A percentile compares a stretch with the other conserved stretches of the same genome.
phyloP scores from a whole-genome alignment of 768 basidiomycete genomes.

The Pholiota molesta region DNA sequence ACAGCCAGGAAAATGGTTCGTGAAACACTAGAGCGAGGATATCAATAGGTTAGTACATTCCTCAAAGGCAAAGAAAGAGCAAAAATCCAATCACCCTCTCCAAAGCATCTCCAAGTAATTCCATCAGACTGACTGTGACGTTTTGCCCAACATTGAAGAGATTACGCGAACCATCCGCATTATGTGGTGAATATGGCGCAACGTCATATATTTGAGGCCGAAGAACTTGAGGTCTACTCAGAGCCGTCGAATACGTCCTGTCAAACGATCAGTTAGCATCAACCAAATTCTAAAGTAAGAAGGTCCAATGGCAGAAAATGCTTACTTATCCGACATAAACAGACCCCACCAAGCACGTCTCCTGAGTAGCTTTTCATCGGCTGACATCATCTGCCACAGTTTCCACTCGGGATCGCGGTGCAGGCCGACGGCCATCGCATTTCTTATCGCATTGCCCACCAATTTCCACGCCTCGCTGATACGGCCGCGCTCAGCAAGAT shows the following conservation, averaged over 20 bases:
- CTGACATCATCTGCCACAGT: constrained; percentile 45
- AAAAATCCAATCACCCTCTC: constrained; percentile 32
- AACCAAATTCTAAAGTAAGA: not conserved
- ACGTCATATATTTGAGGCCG: constrained; percentile 40
- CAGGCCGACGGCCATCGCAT: constrained; percentile 44
- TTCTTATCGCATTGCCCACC: constrained; percentile 41
- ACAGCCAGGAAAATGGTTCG: constrained; percentile 35
- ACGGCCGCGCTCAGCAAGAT: constrained; percentile 48
- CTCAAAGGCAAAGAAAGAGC: not conserved
- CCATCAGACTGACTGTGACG: constrained; percentile 39
- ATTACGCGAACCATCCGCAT: constrained; percentile 35
- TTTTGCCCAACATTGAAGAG: constrained; percentile 39
- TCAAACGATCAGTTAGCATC: not conserved
- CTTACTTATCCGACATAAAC: constrained; percentile 46
- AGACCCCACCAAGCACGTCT: constrained; percentile 49
- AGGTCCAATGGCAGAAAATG: not conserved
- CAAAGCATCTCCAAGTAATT: constrained; percentile 42
- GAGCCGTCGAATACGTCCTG: constrained; percentile 36
- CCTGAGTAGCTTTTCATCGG: constrained; percentile 43
- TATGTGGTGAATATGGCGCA: constrained; percentile 31
- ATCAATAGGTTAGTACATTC: constrained; percentile 13
- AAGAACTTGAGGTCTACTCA: constrained; percentile 49
- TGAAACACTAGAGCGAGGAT: constrained; percentile 34
- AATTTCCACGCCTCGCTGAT: constrained; percentile 55
- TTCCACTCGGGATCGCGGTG: constrained; percentile 46